These are phyloP conservation scores for Cardamine chenopodiifolia DNA, from an alignment of 345 rosid species.

Conservation along the genomic window DNA sequence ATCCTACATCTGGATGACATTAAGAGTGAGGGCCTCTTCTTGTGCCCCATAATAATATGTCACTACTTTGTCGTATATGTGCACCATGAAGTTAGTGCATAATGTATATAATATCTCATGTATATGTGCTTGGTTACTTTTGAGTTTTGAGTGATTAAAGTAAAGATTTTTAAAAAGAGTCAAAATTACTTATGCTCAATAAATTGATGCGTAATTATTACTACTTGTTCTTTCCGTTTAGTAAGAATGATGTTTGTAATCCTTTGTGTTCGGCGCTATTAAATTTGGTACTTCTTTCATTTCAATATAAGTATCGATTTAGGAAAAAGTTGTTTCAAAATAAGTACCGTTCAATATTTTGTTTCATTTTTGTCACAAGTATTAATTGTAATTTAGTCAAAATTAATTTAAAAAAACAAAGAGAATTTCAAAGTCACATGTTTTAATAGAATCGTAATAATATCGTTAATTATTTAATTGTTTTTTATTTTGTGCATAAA, in stretches of 20 bases:
- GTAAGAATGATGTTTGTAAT: constrained; percentile 6
- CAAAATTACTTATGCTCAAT: constrained; percentile 15
- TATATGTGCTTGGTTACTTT: not conserved
- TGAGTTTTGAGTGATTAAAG: constrained; percentile 8
- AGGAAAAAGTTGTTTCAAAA: no score
- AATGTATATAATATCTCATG: constrained; percentile 4
- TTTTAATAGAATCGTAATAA: not conserved
- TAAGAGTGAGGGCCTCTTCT: constrained; percentile 36
- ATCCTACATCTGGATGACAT: constrained; percentile 41
- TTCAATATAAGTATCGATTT: not conserved
- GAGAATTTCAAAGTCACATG: not conserved
- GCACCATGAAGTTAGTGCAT: constrained; percentile 41
- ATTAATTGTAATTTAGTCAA: no score
- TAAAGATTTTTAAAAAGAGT: constrained; percentile 4
- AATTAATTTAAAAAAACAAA: no score
- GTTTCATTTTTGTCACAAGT: not conserved
- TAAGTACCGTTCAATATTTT: not conserved
- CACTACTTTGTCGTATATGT: constrained; percentile 40
- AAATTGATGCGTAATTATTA: not conserved
- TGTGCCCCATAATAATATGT: constrained; percentile 27
- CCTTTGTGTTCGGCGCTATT: not conserved
- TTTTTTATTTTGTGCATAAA: no score
- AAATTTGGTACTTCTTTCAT: not conserved
- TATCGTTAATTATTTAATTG: no score
- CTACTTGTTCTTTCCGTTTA: not conserved